Evolutionary conservation across 257 asterid species (phyloP), one percentile per base, ranked within the genome.

Genomic region (Ophiorrhiza pumila): DNA sequence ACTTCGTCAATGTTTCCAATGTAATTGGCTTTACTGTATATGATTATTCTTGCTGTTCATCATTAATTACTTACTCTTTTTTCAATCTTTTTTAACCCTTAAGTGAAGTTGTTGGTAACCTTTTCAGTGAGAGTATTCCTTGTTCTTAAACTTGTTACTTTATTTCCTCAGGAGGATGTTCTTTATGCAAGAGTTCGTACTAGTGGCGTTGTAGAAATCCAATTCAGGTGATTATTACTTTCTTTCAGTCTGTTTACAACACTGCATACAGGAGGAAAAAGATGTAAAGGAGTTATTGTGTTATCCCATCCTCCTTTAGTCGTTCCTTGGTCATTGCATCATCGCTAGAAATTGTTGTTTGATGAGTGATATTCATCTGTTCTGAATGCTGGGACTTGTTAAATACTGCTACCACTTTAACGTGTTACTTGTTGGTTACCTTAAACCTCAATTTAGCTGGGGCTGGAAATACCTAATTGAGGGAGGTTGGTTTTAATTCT

Each of bases 171-270:
- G 97, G 98, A 95, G 80, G 99, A 95, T 89, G 91, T 95, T 78
- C 98, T 95, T 83, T 79, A 86, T 80, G 99, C 99, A 75, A 88
- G 99, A 86, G 91, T 95, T 79, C 97, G 98, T 79, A 95, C 99
- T 68, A 92, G 96, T 31, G 99, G 99, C 65, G 97, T 92, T 71
- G 99, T 95, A 56, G 98, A 95, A 81, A 95, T 95, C 80, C 99
- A 95, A 75, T 95, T 95, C 96, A 95, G 99, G 99, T 95, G 80
- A 84, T 74, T 74, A 80, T 82, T 50, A 62, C 72, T 67, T 69
- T 71, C 58, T 71, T 69, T 59, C 20, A 25, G 20, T 14, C 20
- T 52, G 58, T 22, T 61, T 39, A 25, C 55, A 4, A 46, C 27
- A 29, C 50, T 15, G 43, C 14, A 15, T 27, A 25, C 41, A 27